Base-by-base conservation (phyloP, 805 yeast genomes). In the Ogataea paradorogensis region DNA sequence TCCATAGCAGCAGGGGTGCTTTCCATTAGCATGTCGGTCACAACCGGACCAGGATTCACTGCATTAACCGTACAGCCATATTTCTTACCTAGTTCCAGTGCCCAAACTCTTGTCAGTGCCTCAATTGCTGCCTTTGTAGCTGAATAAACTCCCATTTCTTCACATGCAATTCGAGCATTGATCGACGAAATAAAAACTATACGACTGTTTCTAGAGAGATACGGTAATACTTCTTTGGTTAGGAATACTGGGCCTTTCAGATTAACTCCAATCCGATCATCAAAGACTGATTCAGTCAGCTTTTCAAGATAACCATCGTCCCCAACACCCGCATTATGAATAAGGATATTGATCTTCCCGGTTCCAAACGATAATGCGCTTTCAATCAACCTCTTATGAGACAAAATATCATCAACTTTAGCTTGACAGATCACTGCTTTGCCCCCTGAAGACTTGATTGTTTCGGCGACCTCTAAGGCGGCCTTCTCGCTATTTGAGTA, bases 111-210 rank as follows among this genome's bases (percentile, higher is more conserved):
- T 30, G 69, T 66, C 50, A 69, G 58, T 43, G 67, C 69, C 52
- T 68, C 53, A 37, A 70, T 69, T 35, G 64, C 74, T 25, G 73
- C 72, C 55, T 69, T 69, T 33, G 72, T 68, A 22, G 66, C 65
- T 41, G 67, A 67, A 53, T 68, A 69, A 18, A 63, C 66, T 30
- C 63, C 64, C 47, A 67, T 65, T 30, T 76, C 75, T 38, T 68
- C 73, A 44, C 70, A 70, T 42, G 66, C 73, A 48, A 70, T 71
- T 58, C 67, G 71, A 9, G 69, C 74, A 14, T 72, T 66, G 69
- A 71, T 69, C 16, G 74, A 70, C 1, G 75, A 75, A 11, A 76
- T 69, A 60, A 70, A 66, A 37, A 71, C 64, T 45, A 71, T 56
- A 7, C 72, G 63, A 22, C 77, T 75, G n/a, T 56, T 43, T 59